Evolutionary conservation across 169 alveolate genomes (phyloP), one percentile per base, ranked within the genome.

Genomic region (Fabrea salina): DNA sequence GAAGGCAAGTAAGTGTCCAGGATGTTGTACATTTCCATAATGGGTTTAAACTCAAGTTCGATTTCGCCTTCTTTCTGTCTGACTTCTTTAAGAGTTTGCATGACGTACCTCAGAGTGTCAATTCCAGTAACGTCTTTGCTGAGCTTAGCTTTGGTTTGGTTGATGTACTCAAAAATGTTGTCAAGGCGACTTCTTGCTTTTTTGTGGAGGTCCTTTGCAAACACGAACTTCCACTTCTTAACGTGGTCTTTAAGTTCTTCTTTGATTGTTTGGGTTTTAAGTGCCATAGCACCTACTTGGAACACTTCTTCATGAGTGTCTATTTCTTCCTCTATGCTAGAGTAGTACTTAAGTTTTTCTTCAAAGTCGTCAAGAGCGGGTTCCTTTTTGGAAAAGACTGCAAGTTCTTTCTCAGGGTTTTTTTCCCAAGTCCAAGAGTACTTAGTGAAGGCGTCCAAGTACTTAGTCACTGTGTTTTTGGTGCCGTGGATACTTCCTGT

Each of bases 401-500:
- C 88, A 33, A 94, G 89, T 79, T 84, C 83, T 53, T 96, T 96
- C 56, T 89, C 92, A 39, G 94, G 87, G 67, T 89, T 85, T 66
- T 93, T 89, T 83, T 82, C 82, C 97, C 98, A 96, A 22, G 93
- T 89, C 96, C 98, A 95, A 67, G 87, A 88, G 71, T 89, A 96
- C 57, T 88, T 94, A 61, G 87, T 90, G 79, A 94, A 92, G 39
- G 92, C 82, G 44, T 84, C 92, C 56, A 96, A 87, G 86, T 91
- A 96, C 74, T 89, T 87, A 67, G 87, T 82, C 32, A 93, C 95
- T 75, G 91, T 91, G 56, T 92, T 94, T 89, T 92, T 93, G 66
- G 97, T 95, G 50, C 96, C 95, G 81, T 95, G 96, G 66, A 95
- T 94, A 41, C 97, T 88, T 33, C 99, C 99, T 56, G 98, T 93